Evolutionary conservation across 2,329 filamentous ascomycete species (phyloP).

Genomic region (Aspergillus spinulosporus): DNA sequence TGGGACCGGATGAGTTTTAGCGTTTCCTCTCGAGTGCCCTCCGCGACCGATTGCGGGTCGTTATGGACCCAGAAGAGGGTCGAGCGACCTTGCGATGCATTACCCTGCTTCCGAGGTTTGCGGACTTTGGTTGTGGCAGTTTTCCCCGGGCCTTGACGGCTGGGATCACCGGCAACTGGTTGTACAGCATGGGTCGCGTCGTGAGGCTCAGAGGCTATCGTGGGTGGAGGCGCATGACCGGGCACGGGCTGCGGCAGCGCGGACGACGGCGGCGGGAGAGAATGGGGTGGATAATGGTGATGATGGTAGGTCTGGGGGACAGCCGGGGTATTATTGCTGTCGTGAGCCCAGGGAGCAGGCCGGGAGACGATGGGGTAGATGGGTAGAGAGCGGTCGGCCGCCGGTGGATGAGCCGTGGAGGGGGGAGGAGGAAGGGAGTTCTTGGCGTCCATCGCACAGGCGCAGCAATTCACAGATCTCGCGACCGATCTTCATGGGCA

Average conservation of each 20-base stretch:
- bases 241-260: slow-evolving; percentile 8
- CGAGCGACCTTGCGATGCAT: slow-evolving; percentile 32
- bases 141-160: slow-evolving; percentile 19
- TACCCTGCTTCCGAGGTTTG: slow-evolving; percentile 36
- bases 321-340: slow-evolving; percentile 5
- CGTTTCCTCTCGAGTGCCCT: slow-evolving; percentile 40
- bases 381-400: slow-evolving; percentile 29
- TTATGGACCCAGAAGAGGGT: slow-evolving; percentile 45
- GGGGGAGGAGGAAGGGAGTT: slow-evolving; percentile 21
- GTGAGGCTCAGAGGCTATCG: slow-evolving; percentile 13
- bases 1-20: slow-evolving; percentile 45
- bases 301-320: slow-evolving; percentile 11
- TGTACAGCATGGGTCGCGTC: slow-evolving; percentile 6
- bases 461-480: slow-evolving; percentile 23
- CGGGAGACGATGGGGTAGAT: slow-evolving; percentile 33
- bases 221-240: slow-evolving; percentile 6
- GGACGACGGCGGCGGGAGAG: slow-evolving; percentile 14
- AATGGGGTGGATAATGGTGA: slow-evolving; percentile 11
- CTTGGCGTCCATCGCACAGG: slow-evolving; percentile 37
- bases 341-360: slow-evolving; percentile 23
- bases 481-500: slow-evolving; percentile 23
- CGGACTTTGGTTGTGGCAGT: slow-evolving; percentile 33
- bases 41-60: slow-evolving; percentile 39
- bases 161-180: slow-evolving; percentile 12
- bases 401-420: slow-evolving; percentile 19